Percentiles rank a stretch among this genome's conserved stretches.
phyloP scores from a whole-genome alignment of 345 rosid species.

The Hypericum androsaemum region DNA sequence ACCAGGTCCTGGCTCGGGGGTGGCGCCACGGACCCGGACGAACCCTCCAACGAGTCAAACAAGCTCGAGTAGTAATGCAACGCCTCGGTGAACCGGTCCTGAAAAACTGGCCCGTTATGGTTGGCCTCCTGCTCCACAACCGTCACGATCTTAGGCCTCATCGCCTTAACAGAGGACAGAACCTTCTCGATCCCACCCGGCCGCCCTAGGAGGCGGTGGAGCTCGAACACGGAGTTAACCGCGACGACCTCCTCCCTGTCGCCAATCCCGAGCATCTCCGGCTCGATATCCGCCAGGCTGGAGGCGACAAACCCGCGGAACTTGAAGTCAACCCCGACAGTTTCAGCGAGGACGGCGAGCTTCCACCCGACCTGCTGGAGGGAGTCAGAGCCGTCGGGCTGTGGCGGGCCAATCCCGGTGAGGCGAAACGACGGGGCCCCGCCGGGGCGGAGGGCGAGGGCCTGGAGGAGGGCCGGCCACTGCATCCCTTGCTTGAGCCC shows the following conservation, averaged over 20 bases:
- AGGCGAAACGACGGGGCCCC: conserved; percentile 1
- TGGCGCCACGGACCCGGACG: conserved; percentile 37
- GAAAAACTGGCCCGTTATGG: conserved; percentile 24
- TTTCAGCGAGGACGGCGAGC: conserved; percentile 19
- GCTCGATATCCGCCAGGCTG: conserved; percentile 23
- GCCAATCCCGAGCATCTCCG: conserved; percentile 22
- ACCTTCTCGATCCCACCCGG: conserved; percentile 22
- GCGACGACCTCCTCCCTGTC: conserved; percentile 22
- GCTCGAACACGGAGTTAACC: conserved; percentile 26
- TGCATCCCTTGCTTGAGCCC: conserved; percentile 30
- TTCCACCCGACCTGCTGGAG: conserved; percentile 30
- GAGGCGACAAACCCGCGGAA: conserved; percentile 27
- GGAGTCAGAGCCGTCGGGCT: conserved; percentile 16
- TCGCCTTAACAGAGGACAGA: conserved; percentile 17
- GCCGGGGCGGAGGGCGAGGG: background rate
- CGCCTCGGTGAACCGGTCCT: conserved; percentile 25
- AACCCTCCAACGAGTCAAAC: conserved; percentile 29
- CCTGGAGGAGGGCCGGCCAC: conserved; percentile 29
- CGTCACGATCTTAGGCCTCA: conserved; percentile 26
- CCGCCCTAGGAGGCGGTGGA: conserved; percentile 22
- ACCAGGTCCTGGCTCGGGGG: conserved; percentile 36
- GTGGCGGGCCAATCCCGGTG: conserved; percentile 14
- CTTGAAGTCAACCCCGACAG: conserved; percentile 23
- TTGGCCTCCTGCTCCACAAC: conserved; percentile 27
- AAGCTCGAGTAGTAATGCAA: conserved; percentile 26